Percentiles rank a stretch among this genome's conserved stretches.
Evolutionary conservation across 1,284 basidiomycete species (phyloP).

Genomic region (Pterulicium gracile): DNA sequence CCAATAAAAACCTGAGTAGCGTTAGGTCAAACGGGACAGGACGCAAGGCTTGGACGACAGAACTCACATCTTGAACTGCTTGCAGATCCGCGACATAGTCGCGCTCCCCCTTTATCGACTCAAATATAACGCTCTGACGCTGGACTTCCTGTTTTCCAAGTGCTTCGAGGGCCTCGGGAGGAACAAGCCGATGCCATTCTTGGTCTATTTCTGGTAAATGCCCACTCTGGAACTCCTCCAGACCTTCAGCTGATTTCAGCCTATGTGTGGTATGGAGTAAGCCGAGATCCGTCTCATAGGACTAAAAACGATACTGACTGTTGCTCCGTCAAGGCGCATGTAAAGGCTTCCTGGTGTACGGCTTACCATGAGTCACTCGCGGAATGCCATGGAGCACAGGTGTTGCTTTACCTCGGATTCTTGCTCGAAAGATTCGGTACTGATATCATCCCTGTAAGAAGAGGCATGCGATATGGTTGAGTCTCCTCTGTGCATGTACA

Average conservation of each 20-base stretch:
- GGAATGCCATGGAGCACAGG: slow-evolving; percentile 9
- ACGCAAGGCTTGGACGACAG: slow-evolving; percentile 6
- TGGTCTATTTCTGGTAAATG: slow-evolving; percentile 49
- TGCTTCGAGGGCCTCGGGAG: slow-evolving; percentile 51
- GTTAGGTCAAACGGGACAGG: slow-evolving; percentile 4
- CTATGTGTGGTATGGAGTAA: slow-evolving; percentile 16
- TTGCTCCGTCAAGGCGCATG: slow-evolving; percentile 12
- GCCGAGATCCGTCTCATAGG: no score
- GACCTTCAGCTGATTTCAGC: slow-evolving; percentile 51
- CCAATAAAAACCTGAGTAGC: slow-evolving; percentile 53
- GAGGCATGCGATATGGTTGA: slow-evolving; percentile 24
- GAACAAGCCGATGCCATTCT: slow-evolving; percentile 72
- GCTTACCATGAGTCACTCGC: slow-evolving; percentile 8
- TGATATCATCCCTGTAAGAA: slow-evolving; percentile 26
- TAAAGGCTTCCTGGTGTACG: slow-evolving; percentile 2
- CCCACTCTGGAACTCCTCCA: slow-evolving; percentile 53
- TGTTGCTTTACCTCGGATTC: slow-evolving; percentile 16
- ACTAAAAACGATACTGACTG: slow-evolving; percentile 1
- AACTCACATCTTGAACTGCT: slow-evolving; percentile 49
- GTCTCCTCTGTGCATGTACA: slow-evolving; percentile 16
- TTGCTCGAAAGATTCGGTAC: slow-evolving; percentile 17
- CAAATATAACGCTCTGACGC: slow-evolving; percentile 74
- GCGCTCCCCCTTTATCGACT: slow-evolving; percentile 71
- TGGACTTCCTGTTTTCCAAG: slow-evolving; percentile 64
- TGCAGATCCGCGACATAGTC: slow-evolving; percentile 71